A percentile compares a stretch with the other conserved stretches of the same genome.
Evolutionary conservation across 352 stramenopile genomes (phyloP).

Genomic region (Phytopythium oedochilum): DNA sequence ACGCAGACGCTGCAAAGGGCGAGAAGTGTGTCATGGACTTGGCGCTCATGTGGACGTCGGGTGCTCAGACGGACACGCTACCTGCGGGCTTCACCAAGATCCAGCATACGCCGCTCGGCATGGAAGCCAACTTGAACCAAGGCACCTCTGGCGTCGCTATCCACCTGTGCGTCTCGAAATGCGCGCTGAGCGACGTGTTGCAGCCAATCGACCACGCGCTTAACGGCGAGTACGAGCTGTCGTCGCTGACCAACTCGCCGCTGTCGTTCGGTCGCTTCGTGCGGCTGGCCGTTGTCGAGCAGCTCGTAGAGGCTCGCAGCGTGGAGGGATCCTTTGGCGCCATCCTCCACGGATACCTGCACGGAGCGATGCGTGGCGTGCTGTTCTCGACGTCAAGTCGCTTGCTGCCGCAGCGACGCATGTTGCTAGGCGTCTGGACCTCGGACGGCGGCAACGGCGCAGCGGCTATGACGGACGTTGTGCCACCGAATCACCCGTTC

Average conservation of each 20-base stretch:
- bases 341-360: constrained; percentile 54
- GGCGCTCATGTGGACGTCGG: constrained; percentile 73
- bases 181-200: constrained; percentile 39
- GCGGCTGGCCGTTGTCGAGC: constrained; percentile 51
- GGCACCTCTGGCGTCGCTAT: constrained; percentile 71
- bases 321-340: constrained; percentile 76
- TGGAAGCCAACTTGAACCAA: constrained; percentile 86
- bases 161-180: constrained; percentile 70
- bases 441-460: constrained; percentile 25
- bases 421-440: constrained; percentile 64
- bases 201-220: constrained; percentile 54
- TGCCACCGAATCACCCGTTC: constrained; percentile 64
- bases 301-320: constrained; percentile 32
- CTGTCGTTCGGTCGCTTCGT: constrained; percentile 52
- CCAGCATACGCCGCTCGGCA: constrained; percentile 79
- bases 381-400: constrained; percentile 32
- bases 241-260: constrained; percentile 28
- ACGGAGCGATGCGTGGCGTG: constrained; percentile 53
- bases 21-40: constrained; percentile 75
- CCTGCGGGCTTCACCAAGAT: constrained; percentile 78
- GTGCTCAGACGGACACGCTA: constrained; percentile 47
- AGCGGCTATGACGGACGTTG: constrained; percentile 54
- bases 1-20: constrained; percentile 6
- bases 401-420: constrained; percentile 7
- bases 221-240: constrained; percentile 74